Evolutionary conservation across 2,329 filamentous ascomycete species (phyloP), one percentile per base, ranked within the genome.

Genomic region (Fonsecaea monophora): DNA sequence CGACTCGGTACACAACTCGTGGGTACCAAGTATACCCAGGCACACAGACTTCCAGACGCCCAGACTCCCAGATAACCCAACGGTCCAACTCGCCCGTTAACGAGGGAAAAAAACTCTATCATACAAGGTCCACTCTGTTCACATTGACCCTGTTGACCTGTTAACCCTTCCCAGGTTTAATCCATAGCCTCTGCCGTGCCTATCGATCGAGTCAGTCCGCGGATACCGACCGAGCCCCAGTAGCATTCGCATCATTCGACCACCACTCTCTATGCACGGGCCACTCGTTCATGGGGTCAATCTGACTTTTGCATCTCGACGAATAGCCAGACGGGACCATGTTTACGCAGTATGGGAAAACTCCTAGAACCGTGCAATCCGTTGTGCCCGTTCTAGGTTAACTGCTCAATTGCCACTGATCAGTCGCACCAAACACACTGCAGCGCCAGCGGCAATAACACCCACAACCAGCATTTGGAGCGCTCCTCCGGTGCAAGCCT

Each of bases 381-480:
- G 15, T 35, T 55, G 18, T 55, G 40, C 35, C 30, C 4, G 15
- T 35, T 55, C 35, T 55, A 35, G 45, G 45, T 12, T 25, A 12
- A 12, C 10, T 13, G 18, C 50, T 67, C 42, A 70, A 21, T 30
- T 50, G n/a, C 59, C 63, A 32, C 66, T 70, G 60, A 70, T 68
- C n/a, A 69, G 37, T 50, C 67, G 57, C 18, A 70, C 66, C 63
- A 90, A 84, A 3, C 78, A 83, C 76, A 90, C 89, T 25, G 88
- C 88, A 8, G 88, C 87, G 1, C 85, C 88, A 0, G 89, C 89
- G 4, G 89, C 89, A 64, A 89, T 70, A 13, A 87, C 85, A 35
- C 89, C 89, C 53, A 91, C 85, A 21, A 89, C 73, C 53, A 89
- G 78, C 75, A 90, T 91, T 78, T 90, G 86, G 34, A 87, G 58